phyloP scores from a whole-genome alignment of 2,329 filamentous ascomycete species.

The Huntiella moniliformis region DNA sequence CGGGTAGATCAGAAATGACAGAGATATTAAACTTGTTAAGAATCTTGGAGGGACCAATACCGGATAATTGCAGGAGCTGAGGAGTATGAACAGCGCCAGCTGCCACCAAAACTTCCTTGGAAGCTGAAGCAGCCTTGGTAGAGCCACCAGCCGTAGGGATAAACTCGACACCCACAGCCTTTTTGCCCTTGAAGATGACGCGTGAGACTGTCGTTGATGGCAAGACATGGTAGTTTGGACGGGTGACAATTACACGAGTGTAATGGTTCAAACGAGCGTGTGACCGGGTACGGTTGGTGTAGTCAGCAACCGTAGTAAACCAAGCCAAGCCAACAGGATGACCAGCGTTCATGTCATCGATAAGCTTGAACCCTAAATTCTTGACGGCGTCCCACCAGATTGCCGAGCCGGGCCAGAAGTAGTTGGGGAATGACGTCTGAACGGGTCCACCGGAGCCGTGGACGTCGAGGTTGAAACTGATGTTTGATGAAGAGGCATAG shows the following conservation, averaged over 20 bases:
- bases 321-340: slow-evolving; percentile 15
- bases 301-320: slow-evolving; percentile 17
- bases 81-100: slow-evolving; percentile 24
- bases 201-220: slow-evolving; percentile 35
- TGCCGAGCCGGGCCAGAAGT: slow-evolving; percentile 19
- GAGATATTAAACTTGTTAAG: slow-evolving; percentile 22
- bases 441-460: slow-evolving; percentile 39
- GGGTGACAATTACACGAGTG: slow-evolving; percentile 18
- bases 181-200: slow-evolving; percentile 31
- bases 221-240: slow-evolving; percentile 41
- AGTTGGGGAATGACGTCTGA: slow-evolving; percentile 24
- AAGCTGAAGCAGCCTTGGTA: slow-evolving; percentile 7
- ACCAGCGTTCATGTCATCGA: slow-evolving; percentile 22
- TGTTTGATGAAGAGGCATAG: slow-evolving; percentile 11
- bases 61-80: slow-evolving; percentile 30
- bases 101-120: slow-evolving; percentile 24
- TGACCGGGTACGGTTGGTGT: slow-evolving; percentile 17
- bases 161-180: slow-evolving; percentile 41
- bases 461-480: slow-evolving; percentile 23
- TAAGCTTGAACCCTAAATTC: slow-evolving; percentile 32
- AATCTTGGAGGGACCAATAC: slow-evolving; percentile 23
- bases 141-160: slow-evolving; percentile 20
- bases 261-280: slow-evolving; percentile 17
- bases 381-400: slow-evolving; percentile 29
- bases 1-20: slow-evolving; percentile 25